Conservation (phyloP, 192 early-diverging fungal genomes). For the Thamnidium elegans region DNA sequence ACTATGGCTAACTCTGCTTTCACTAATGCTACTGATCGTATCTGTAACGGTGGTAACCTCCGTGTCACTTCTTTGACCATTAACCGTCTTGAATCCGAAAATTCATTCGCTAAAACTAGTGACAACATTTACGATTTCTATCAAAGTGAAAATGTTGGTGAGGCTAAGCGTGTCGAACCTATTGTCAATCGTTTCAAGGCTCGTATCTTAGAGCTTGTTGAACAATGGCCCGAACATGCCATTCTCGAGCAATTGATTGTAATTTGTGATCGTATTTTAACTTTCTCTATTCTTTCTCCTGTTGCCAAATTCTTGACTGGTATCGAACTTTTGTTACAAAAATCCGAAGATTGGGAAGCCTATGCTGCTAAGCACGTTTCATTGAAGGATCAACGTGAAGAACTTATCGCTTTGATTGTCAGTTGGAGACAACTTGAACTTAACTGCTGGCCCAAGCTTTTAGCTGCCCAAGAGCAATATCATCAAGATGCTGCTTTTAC, state of each 20-base stretch:
- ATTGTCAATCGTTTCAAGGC: slow-evolving; percentile 59
- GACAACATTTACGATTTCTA: slow-evolving; percentile 89
- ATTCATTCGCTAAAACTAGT: slow-evolving; percentile 22
- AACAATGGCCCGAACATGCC: slow-evolving; percentile 90
- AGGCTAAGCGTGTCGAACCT: slow-evolving; percentile 64
- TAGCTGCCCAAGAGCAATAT: slow-evolving; percentile 78
- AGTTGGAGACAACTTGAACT: slow-evolving; percentile 92
- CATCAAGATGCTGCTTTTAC: slow-evolving; percentile 59
- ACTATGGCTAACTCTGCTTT: slow-evolving; percentile 39
- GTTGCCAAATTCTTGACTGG: slow-evolving; percentile 88
- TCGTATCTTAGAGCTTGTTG: slow-evolving; percentile 60
- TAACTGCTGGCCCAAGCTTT: slow-evolving; percentile 82
- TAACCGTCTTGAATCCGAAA: slow-evolving; percentile 23
- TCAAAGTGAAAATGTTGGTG: slow-evolving; percentile 70
- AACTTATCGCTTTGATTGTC: slow-evolving; percentile 71
- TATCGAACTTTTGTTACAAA: slow-evolving; percentile 81
- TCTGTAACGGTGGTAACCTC: slow-evolving; percentile 22
- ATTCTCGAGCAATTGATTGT: slow-evolving; percentile 76
- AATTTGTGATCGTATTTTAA: slow-evolving; percentile 53
- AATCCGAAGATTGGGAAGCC: slow-evolving; percentile 92
- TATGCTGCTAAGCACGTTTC: slow-evolving; percentile 83
- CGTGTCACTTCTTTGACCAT: slow-evolving; percentile 20
- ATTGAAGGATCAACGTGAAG: slow-evolving; percentile 63
- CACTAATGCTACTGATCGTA: slow-evolving; percentile 3
- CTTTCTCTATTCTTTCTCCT: slow-evolving; percentile 76